Percentiles rank a stretch among this genome's conserved stretches.
phyloP scores from a whole-genome alignment of 768 basidiomycete species.

The Myochromella boudieri region DNA sequence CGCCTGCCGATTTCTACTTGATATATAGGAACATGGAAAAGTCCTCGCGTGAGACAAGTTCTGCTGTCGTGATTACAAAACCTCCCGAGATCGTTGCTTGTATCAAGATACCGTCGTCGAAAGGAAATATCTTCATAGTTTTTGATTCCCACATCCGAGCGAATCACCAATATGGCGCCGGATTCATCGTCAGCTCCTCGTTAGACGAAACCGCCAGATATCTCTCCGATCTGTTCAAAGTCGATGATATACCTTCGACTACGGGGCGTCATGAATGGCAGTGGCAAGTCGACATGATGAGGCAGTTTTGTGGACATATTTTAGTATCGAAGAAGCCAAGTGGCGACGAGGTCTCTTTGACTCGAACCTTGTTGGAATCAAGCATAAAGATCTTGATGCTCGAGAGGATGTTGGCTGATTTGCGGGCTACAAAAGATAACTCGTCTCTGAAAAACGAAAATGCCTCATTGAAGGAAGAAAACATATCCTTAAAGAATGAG shows the following conservation, averaged over 20 bases:
- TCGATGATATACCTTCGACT: slow-evolving; percentile 42
- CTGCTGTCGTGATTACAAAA: slow-evolving; percentile 60
- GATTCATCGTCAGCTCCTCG: slow-evolving; percentile 52
- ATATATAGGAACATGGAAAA: slow-evolving; percentile 26
- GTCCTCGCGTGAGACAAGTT: slow-evolving; percentile 18
- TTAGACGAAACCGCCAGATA: slow-evolving; percentile 41
- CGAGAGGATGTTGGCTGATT: slow-evolving; percentile 37
- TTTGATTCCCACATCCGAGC: slow-evolving; percentile 72
- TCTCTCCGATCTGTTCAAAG: slow-evolving; percentile 46
- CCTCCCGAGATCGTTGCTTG: slow-evolving; percentile 70
- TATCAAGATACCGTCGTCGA: slow-evolving; percentile 33
- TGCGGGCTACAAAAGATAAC: no score
- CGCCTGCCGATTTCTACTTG: not conserved
- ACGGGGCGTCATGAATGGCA: slow-evolving; percentile 25
- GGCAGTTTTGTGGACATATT: slow-evolving; percentile 59
- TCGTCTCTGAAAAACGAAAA: slow-evolving; percentile 34
- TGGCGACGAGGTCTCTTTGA: slow-evolving; percentile 19
- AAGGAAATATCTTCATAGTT: slow-evolving; percentile 47
- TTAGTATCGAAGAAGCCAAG: slow-evolving; percentile 36
- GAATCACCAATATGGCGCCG: slow-evolving; percentile 58
- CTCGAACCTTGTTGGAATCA: slow-evolving; percentile 43
- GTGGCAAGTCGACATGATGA: slow-evolving; percentile 67
- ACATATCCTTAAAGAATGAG: no score
- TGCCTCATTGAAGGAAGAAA: slow-evolving; percentile 5
- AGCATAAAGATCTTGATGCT: slow-evolving; percentile 48